phyloP scores from a whole-genome alignment of 345 rosid genomes.

The Draba incana region DNA sequence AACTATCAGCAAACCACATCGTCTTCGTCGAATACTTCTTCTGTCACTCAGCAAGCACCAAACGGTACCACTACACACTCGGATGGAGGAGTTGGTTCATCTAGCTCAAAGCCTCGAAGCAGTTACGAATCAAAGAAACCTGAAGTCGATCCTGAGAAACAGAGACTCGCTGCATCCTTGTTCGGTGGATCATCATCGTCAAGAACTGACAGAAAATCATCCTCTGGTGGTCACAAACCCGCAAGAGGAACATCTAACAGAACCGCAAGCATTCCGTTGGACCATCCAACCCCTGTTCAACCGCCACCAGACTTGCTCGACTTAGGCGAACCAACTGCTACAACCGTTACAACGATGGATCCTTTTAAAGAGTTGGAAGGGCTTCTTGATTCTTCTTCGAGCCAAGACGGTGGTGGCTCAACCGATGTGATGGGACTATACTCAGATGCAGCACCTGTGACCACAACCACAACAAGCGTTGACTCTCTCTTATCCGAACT shows the following conservation, averaged over 20 bases:
- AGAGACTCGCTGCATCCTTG: conserved; percentile 97
- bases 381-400: conserved; percentile 62
- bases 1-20: conserved; percentile 56
- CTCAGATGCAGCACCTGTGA: conserved; percentile 48
- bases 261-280: conserved; percentile 42
- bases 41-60: conserved; percentile 51
- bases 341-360: conserved; percentile 52
- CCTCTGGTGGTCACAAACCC: conserved; percentile 57
- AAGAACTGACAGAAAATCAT: conserved; percentile 61
- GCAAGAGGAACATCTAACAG: conserved; percentile 52
- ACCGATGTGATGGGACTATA: conserved; percentile 50
- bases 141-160: conserved; percentile 79
- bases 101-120: conserved; percentile 55
- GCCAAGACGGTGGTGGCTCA: conserved; percentile 32
- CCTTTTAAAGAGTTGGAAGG: conserved; percentile 90
- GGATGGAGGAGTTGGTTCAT: conserved; percentile 48
- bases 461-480: conserved; percentile 34
- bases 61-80: conserved; percentile 52
- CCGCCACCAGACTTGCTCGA: conserved; percentile 93
- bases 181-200: conserved; percentile 73
- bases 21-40: conserved; percentile 41
- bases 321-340: conserved; percentile 62
- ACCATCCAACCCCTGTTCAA: conserved; percentile 52
- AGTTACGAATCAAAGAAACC: conserved; percentile 64
- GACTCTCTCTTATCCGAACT: conserved; percentile 40